Base-by-base conservation (phyloP, 306 rosid species). In the Lathyrus sativus region DNA sequence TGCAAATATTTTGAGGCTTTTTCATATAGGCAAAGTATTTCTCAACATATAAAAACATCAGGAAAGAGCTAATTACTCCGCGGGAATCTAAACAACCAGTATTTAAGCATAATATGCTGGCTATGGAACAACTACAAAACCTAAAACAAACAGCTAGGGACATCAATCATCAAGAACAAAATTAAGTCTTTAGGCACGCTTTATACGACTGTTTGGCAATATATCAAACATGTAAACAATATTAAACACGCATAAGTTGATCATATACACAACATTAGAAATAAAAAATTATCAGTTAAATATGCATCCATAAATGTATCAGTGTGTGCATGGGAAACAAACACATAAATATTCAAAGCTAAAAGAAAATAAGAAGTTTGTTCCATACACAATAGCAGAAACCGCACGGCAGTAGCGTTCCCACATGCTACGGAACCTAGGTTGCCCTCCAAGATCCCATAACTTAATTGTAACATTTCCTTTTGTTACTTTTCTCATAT, bases 371-470 rank as follows among this genome's bases (percentile, higher is more conserved):
- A 57, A 67, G 28, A 74, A 72, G 74, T 65, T 46, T 13, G 64
- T 48, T 65, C 19, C 86, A 65, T 91, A 91, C 97, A 91, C 92
- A 71, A 91, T 88, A 50, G 97, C 97, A 67, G 97, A 88, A 78
- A 88, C 97, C 0, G 97, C 89, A 59, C 97, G 96, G 55, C 97
- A 91, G 71, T 91, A 91, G 49, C 97, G 86, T 68, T 91, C 97
- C 97, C 97, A 91, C 97, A 88, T 88, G 89, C 96, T 91, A 79
- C 96, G 96, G 80, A 91, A 91, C 80, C 97, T 86, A 62, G 97
- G 97, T 66, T 91, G 97, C 37, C 97, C 97, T 78, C 97, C 97
- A 72, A 91, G 92, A 86, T 91, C 97, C 97, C 97, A 91, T 82
- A 91, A 83, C 80, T 91, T 91, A 37, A 91, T 91, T 9, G 97